phyloP scores from a whole-genome alignment of 2,329 filamentous ascomycete genomes.

The Albifimbria verrucaria region DNA sequence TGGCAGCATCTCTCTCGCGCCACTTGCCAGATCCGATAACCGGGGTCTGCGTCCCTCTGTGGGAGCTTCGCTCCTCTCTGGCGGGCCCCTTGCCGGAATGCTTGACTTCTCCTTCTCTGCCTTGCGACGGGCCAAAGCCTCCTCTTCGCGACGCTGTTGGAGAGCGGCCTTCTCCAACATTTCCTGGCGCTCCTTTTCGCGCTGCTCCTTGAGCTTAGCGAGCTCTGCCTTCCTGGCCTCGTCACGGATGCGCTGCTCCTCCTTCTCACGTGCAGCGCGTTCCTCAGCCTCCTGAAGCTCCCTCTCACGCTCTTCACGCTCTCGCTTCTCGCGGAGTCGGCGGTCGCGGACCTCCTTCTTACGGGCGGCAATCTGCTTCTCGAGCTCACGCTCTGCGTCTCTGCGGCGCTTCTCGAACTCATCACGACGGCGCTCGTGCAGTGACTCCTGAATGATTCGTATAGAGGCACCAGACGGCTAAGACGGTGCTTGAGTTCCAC shows the following conservation, averaged over 20 bases:
- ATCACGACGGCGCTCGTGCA: constrained; percentile 84
- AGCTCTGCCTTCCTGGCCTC: constrained; percentile 75
- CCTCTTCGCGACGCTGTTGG: constrained; percentile 82
- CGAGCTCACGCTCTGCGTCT: constrained; percentile 86
- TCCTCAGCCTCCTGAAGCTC: constrained; percentile 81
- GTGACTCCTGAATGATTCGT: constrained; percentile 79
- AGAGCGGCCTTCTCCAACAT: constrained; percentile 59
- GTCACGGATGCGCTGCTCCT: constrained; percentile 75
- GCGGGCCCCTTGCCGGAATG: constrained; percentile 19
- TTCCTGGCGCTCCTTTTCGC: constrained; percentile 67
- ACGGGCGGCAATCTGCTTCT: constrained; percentile 84
- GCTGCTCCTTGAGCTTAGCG: constrained; percentile 63
- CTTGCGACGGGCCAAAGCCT: constrained; percentile 73
- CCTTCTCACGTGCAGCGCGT: constrained; percentile 73
- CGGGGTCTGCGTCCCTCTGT: constrained; percentile 28
- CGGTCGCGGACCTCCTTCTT: constrained; percentile 86
- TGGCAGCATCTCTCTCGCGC: constrained; percentile 37
- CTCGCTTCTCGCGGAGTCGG: constrained; percentile 76
- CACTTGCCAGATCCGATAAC: constrained; percentile 36
- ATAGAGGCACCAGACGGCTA: constrained; percentile 75
- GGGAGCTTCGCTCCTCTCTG: constrained; percentile 20
- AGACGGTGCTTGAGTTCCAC: constrained; percentile 93
- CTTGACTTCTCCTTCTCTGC: constrained; percentile 56
- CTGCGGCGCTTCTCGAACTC: constrained; percentile 95
- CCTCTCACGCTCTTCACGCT: constrained; percentile 80